phyloP scores from a whole-genome alignment of 2,329 filamentous ascomycete species.

The Raffaelea albimanens region DNA sequence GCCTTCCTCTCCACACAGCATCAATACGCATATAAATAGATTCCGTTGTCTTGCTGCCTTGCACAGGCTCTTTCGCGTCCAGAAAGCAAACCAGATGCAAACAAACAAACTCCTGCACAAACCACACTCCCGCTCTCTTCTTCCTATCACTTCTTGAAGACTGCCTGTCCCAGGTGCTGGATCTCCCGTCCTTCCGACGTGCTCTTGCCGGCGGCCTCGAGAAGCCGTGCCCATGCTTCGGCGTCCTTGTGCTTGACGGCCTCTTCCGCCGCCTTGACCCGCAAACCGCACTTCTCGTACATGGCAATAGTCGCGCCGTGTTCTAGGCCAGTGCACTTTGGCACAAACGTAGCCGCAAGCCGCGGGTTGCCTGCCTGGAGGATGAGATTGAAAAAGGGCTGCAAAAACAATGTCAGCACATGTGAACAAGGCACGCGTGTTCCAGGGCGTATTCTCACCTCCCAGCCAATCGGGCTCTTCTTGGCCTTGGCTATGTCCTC shows the following conservation, averaged over 20 bases:
- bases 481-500: slow-evolving; percentile 72
- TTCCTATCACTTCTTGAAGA: slow-evolving; percentile 36
- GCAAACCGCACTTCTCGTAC: slow-evolving; percentile 94
- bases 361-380: slow-evolving; percentile 84
- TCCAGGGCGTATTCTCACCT: slow-evolving; percentile 48
- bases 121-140: too few species aligned
- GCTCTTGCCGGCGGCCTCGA: slow-evolving; percentile 62
- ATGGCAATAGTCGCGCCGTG: slow-evolving; percentile 68
- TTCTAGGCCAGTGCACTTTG: slow-evolving; percentile 70
- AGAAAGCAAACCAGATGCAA: too few species aligned
- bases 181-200: slow-evolving; percentile 66
- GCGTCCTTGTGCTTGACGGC: slow-evolving; percentile 73
- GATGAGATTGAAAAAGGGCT: slow-evolving; percentile 88
- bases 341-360: slow-evolving; percentile 72
- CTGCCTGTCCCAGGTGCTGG: slow-evolving; percentile 61
- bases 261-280: slow-evolving; percentile 83
- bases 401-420: too few species aligned
- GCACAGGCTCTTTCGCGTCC: too few species aligned
- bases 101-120: too few species aligned
- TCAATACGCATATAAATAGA: too few species aligned
- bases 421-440: neutral
- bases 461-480: slow-evolving; percentile 93
- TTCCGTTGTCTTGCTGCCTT: too few species aligned
- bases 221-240: slow-evolving; percentile 62
- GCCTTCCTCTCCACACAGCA: too few species aligned